Evolutionary conservation across 495 filamentous ascomycete species (phyloP), one percentile per base, ranked within the genome.

Genomic region (Aspergillus homomorphus): DNA sequence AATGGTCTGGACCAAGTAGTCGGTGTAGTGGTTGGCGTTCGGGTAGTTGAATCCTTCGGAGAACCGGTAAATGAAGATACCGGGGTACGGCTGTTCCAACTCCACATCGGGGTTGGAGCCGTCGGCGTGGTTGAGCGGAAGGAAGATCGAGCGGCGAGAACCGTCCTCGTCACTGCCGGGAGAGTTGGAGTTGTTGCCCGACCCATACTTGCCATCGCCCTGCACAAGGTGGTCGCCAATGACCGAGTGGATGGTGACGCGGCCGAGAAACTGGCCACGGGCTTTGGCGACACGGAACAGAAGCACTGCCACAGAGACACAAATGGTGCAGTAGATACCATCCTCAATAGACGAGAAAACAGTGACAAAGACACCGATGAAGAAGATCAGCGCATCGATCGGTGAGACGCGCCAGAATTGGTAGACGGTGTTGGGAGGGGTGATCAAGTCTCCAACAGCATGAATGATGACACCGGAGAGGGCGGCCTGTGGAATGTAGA

Each of bases 381-480:
- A 96, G 80, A 98, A 98, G 66, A 98, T 93, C 24, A 92, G 52
- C 1, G 91, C 89, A 67, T 98, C 94, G 2, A 98, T 66, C 0
- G 95, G 94, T 6, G 89, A 92, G 14, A 96, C 88, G 9, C 86
- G 79, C 94, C 95, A 98, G 78, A 98, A 98, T 68, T 94, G 89
- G 73, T 97, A 98, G 7, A 98, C 80, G 1, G 89, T 91, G 67
- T 96, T 93, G 7, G 95, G 94, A 2, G 93, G 84, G 0, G 95
- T 97, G 73, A 98, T 93, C 50, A 98, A 72, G 65, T 98, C 94
- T 57, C 91, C 90, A 21, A 98, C 94, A 20, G 95, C 94, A 68
- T 98, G 94, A 67, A 98, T 98, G 62, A 98, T 98, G 68, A 98
- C 91, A 49, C 86, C 94, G 8, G 95, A 81, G n/a, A 98, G 84